Evolutionary conservation across 2,329 filamentous ascomycete species (phyloP).

Genomic region (Colletotrichum sansevieriae): DNA sequence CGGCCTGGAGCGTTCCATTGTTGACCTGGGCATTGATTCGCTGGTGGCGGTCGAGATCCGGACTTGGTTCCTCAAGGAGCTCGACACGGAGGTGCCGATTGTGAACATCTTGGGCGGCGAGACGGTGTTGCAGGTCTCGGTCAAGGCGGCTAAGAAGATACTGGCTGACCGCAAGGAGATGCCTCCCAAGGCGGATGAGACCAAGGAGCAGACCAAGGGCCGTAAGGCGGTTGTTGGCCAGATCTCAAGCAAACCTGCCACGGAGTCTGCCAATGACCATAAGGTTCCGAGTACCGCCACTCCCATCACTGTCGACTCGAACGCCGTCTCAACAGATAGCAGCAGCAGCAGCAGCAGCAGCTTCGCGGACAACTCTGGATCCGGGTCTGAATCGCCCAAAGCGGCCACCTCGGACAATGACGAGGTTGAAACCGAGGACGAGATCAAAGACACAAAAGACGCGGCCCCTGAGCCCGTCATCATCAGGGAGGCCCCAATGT

Average conservation of each 20-base stretch:
- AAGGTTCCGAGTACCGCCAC: background rate
- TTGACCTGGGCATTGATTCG: background rate
- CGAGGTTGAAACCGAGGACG: background rate
- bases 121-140: conserved; percentile 6
- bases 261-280: no score
- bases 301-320: background rate
- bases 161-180: conserved; percentile 1
- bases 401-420: no score
- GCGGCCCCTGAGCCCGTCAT: background rate
- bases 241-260: no score
- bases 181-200: accelerated
- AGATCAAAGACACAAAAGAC: background rate
- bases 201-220: no score
- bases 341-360: background rate
- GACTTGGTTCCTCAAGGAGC: conserved; percentile 16
- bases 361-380: no score
- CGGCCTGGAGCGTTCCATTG: background rate
- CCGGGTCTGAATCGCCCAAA: no score
- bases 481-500: conserved; percentile 46
- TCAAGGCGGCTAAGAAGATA: background rate
- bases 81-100: conserved; percentile 11
- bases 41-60: conserved; percentile 17
- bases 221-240: background rate
- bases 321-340: background rate
- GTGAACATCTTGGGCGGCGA: conserved; percentile 6